These are phyloP conservation scores for Zymoseptoria ardabiliae DNA, from an alignment of 2,329 filamentous ascomycete genomes.

Conservation along the genomic window DNA sequence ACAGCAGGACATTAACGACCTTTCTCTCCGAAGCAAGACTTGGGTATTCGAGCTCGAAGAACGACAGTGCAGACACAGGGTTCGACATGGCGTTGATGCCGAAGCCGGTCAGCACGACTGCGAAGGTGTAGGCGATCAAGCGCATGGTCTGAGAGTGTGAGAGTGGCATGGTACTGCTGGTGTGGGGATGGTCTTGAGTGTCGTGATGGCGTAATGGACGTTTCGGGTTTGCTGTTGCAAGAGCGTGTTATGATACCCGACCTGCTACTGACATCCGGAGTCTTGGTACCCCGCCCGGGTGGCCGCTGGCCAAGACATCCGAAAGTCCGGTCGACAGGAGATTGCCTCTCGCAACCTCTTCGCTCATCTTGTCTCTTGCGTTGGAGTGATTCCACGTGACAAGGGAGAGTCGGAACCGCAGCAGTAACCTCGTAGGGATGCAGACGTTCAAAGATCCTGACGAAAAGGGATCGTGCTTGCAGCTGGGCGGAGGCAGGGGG, in stretches of 20 bases:
- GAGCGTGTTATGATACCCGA: not conserved
- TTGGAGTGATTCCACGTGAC: not conserved
- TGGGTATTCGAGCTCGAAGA: conserved; percentile 34
- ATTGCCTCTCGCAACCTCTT: not conserved
- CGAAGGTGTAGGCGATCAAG: conserved; percentile 15
- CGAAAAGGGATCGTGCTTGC: not conserved
- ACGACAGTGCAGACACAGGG: conserved; percentile 30
- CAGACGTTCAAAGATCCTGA: not conserved
- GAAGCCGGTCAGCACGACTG: conserved; percentile 29
- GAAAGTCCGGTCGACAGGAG: not conserved
- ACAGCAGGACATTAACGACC: conserved; percentile 37
- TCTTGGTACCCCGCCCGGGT: not conserved
- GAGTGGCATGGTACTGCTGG: conserved; percentile 1
- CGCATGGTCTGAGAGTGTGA: conserved; percentile 4
- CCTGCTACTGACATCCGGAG: not conserved
- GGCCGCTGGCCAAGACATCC: not conserved
- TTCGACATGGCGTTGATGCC: conserved; percentile 36
- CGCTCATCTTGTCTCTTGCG: not conserved
- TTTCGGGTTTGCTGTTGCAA: not conserved
- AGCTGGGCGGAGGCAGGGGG: not conserved
- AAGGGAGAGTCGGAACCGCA: not conserved
- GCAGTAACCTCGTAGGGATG: too few species aligned
- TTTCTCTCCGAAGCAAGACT: conserved; percentile 23
- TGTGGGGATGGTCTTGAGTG: not conserved
- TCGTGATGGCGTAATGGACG: not conserved